Base-by-base conservation (phyloP, 352 stramenopile species). In the Globisporangium radiosum region DNA sequence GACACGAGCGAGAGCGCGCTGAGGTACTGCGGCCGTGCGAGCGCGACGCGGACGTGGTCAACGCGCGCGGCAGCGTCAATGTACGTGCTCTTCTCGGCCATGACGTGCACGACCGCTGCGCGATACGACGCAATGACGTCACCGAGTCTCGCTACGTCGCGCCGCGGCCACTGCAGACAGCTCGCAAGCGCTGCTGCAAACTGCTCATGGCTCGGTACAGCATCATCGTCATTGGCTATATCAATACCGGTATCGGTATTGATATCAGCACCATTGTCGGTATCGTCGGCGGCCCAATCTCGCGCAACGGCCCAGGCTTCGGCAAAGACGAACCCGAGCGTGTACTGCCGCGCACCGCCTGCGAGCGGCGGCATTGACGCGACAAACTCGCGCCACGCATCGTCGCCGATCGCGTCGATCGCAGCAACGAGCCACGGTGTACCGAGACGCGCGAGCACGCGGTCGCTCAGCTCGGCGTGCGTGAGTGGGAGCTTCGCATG, bases 11-110 rank as follows among this genome's bases (percentile, higher is more conserved):
- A 87, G 11, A 94, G 64, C 15, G 73, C 76, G 57, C 81, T 90
- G 10, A 90, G 59, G 51, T 94, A 94, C 54, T 94, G 85, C 42
- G 80, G 65, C 39, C 81, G 75, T 37, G 76, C 60, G 43, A 92
- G 60, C 3, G 71, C 74, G n/a, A 87, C 72, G 19, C 63, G 77
- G 45, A 94, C 89, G 45, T 88, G 70, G 55, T 94, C 85, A 9
- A 94, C 74, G n/a, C 43, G 74, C 6, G 82, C 81, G 48, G 76
- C 75, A 1, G 79, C 82, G 48, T 92, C 81, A 56, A 94, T 85
- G 61, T 91, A 94, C n/a, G 85, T 94, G 69, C 77, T 92, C 52
- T 94, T 94, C 55, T 94, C 85, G 47, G 91, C 75, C 68, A 94
- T 87, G 25, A 93, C 75, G 44, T 91, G 79, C 33, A 94, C 78